Conservation (phyloP, 2,329 filamentous ascomycete species). For the Dendrostoma leiphaemia region DNA sequence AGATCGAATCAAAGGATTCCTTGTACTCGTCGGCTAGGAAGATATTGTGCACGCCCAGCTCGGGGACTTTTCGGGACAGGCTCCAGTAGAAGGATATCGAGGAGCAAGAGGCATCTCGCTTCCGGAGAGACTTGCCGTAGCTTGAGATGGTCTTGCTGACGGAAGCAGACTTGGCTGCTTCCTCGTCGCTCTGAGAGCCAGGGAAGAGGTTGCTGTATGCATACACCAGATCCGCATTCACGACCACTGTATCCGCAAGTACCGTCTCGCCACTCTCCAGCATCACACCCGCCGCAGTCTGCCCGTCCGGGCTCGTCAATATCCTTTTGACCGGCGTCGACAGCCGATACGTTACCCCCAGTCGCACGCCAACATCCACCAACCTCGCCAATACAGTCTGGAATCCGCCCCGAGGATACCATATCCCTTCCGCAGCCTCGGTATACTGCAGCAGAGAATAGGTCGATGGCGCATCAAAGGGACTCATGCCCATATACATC, state of each 20-base stretch:
- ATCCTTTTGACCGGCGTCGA: conserved; percentile 56
- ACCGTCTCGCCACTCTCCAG: conserved; percentile 58
- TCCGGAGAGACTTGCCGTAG: conserved; percentile 39
- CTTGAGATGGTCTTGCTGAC: conserved; percentile 17
- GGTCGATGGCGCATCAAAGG: conserved; percentile 72
- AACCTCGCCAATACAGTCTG: conserved; percentile 63
- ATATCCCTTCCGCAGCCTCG: conserved; percentile 72
- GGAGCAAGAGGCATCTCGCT: conserved; percentile 62
- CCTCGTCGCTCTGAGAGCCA: not conserved
- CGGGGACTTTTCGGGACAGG: conserved; percentile 56
- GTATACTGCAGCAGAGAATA: conserved; percentile 75
- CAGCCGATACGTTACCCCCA: conserved; percentile 63
- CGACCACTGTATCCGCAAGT: conserved; percentile 63
- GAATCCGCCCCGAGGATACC: conserved; percentile 72
- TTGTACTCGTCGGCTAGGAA: conserved; percentile 73
- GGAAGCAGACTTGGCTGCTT: not conserved
- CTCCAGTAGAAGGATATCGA: conserved; percentile 79
- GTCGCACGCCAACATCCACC: conserved; percentile 58
- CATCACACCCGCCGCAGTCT: conserved; percentile 55
- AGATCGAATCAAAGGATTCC: conserved; percentile 74
- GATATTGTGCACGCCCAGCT: conserved; percentile 71
- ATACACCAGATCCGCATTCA: conserved; percentile 74
- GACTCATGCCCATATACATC: conserved; percentile 83
- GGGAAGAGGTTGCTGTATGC: conserved; percentile 71
- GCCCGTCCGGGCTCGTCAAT: conserved; percentile 49